Conservation (phyloP, 2,329 filamentous ascomycete genomes). For the Massarina eburnea region DNA sequence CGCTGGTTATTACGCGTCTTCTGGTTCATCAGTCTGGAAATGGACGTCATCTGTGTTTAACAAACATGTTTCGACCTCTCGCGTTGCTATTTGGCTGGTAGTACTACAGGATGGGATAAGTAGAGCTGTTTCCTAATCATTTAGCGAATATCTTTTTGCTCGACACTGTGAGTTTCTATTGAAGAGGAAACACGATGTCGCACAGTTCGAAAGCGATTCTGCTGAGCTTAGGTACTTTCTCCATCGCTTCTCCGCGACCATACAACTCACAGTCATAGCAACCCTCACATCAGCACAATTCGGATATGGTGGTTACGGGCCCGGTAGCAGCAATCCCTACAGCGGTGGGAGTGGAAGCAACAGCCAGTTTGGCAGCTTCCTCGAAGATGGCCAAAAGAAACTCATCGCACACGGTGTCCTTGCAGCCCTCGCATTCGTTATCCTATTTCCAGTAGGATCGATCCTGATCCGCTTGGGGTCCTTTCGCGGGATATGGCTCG, state of each 20-base stretch:
- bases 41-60: conserved; percentile 16
- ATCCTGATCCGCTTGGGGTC: conserved; percentile 46
- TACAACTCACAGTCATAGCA: conserved; percentile 10
- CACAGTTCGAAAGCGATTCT: conserved; percentile 4
- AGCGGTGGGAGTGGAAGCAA: conserved; percentile 2
- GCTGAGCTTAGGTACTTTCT: conserved; percentile 8
- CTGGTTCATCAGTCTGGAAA: neutral
- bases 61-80: conserved; percentile 6
- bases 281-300: conserved; percentile 13
- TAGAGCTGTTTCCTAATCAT: conserved; percentile 7
- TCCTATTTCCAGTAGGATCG: conserved; percentile 49
- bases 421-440: conserved; percentile 47
- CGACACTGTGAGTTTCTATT: neutral
- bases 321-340: conserved; percentile 3
- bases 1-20: neutral
- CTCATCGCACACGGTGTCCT: conserved; percentile 47
- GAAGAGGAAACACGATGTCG: neutral
- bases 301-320: conserved; percentile 14
- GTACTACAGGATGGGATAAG: neutral
- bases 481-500: conserved; percentile 45
- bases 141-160: conserved; percentile 1
- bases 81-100: conserved; percentile 4
- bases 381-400: conserved; percentile 15
- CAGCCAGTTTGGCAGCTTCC: conserved; percentile 6
- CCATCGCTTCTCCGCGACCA: neutral